These are phyloP conservation scores for Sanghuangporus sanghuang DNA, from an alignment of 1,284 basidiomycete species.

Conservation along the genomic window DNA sequence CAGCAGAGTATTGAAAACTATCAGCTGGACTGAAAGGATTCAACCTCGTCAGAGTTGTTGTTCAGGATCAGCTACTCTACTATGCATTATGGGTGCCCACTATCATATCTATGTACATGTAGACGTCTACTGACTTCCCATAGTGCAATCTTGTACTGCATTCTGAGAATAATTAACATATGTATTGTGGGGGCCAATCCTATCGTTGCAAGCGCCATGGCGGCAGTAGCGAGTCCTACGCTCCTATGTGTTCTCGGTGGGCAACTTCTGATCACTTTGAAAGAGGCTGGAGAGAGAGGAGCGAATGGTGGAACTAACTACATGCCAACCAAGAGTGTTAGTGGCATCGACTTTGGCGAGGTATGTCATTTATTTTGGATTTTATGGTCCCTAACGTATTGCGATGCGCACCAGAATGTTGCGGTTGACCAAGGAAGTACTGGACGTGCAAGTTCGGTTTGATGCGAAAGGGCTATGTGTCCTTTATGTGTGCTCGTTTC, in stretches of 20 bases:
- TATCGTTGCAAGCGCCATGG: not conserved
- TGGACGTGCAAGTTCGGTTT: no score
- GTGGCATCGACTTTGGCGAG: not conserved
- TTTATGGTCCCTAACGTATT: no score
- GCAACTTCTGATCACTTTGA: constrained; percentile 1
- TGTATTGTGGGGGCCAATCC: no score
- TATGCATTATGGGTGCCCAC: not conserved
- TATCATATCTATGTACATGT: no score
- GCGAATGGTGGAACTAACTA: constrained; percentile 2
- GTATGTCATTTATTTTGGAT: no score
- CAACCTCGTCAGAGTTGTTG: not conserved
- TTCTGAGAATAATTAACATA: no score
- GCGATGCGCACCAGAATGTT: no score
- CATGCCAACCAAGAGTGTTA: not conserved
- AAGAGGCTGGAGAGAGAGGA: constrained; percentile 7
- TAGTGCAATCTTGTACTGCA: no score
- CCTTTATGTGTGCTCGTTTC: no score
- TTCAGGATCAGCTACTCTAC: constrained; percentile 5
- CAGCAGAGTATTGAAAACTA: not conserved
- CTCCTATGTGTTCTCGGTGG: constrained; percentile 7
- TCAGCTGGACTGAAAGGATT: not conserved
- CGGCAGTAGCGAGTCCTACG: not conserved
- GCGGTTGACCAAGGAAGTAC: no score
- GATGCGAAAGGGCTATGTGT: no score
- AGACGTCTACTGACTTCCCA: no score